Evolutionary conservation across 768 basidiomycete species (phyloP).

Genomic region (Omphalotus guepiniiformis): DNA sequence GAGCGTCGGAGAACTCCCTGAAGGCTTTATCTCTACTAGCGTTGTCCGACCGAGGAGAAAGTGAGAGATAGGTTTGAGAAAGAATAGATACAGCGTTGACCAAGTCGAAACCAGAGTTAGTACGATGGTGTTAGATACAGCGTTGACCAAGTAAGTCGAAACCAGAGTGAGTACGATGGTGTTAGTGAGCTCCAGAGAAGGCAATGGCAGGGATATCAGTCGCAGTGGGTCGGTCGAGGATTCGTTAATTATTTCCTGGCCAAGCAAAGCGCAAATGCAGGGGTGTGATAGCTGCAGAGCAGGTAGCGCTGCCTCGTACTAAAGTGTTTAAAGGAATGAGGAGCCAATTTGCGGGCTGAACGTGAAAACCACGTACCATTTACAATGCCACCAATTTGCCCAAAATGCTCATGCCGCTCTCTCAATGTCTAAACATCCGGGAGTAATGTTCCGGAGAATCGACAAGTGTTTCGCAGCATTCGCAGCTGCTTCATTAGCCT

Average conservation of each 20-base stretch:
- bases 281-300: conserved; percentile 44
- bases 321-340: background rate
- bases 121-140: no score
- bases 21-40: no score
- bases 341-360: background rate
- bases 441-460: conserved; percentile 39
- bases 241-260: background rate
- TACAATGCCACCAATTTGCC: conserved; percentile 67
- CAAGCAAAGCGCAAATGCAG: conserved; percentile 33
- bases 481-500: conserved; percentile 28
- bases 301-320: conserved; percentile 52
- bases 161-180: conserved; percentile 45
- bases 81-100: conserved; percentile 43
- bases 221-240: background rate
- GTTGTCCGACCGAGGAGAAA: conserved; percentile 12
- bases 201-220: conserved; percentile 22
- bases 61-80: conserved; percentile 23
- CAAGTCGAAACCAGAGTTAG: no score
- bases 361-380: conserved; percentile 48
- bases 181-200: conserved; percentile 9
- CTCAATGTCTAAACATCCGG: conserved; percentile 62
- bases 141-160: conserved; percentile 57
- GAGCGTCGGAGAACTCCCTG: conserved; percentile 24
- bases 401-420: conserved; percentile 64
- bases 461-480: conserved; percentile 42